Base-by-base conservation (phyloP, 1,284 basidiomycete species). In the Phylloporus sp. region DNA sequence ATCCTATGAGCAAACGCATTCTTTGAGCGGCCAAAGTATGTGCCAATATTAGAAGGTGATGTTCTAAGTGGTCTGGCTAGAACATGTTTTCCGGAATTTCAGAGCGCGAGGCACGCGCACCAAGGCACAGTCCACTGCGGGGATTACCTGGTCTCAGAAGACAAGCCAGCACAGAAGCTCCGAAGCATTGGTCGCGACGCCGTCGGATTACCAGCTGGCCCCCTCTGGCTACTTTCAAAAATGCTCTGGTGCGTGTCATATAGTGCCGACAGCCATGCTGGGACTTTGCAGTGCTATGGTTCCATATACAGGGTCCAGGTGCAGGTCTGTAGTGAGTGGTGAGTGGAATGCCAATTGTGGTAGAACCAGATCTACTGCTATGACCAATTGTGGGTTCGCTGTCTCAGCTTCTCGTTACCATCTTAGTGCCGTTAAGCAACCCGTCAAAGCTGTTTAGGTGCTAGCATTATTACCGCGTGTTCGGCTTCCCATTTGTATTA, bases 381-480 rank as follows among this genome's bases (percentile, higher is more conserved):
- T 37, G 65, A 66, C 70, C 59, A 63, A 66, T 60, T 5, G 27
- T 66, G 63, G 61, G 53, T 47, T 65, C 66, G 1, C 45, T 35
- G 60, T 66, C 68, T 68, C 49, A 68, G 65, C 66, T 61, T 60
- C 65, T 66, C 57, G 43, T 47, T 66, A 47, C 63, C 60, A 64
- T 70, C 65, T 66, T 70, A 8, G 59, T 74, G 67, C 72, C 74
- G 62, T 72, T 60, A 75, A 64, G 71, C 60, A 72, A 69, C 73
- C 63, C 63, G 72, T 47, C 67, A 37, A 47, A 58, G 56, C 41
- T 37, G 56, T 35, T 68, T 62, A 71, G 41, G 14, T 37, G 45
- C 29, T 57, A n/a, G 41, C 15, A 56, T 64, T 56, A 70, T 68
- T 47, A 45, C 75, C 76, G 75, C 57, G 49, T 59, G 35, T 73